Evolutionary conservation across 352 stramenopile species (phyloP).

Genomic region (Globisporangium sylvaticum): DNA sequence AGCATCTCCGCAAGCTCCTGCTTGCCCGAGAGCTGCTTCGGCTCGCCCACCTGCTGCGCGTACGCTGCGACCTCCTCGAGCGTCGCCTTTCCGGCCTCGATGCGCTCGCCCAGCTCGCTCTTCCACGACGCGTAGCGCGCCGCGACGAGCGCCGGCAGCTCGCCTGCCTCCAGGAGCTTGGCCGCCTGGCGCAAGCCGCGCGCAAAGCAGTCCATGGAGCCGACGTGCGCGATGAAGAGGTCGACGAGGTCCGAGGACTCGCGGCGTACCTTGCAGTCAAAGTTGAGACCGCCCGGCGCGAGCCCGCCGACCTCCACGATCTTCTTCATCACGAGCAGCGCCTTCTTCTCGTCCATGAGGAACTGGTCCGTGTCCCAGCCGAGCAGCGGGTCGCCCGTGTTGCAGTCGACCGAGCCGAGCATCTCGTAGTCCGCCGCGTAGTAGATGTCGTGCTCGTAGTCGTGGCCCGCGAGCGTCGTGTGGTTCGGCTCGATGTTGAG

Average conservation of each 20-base stretch:
- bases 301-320: slow-evolving; percentile 77
- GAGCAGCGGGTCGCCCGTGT: slow-evolving; percentile 57
- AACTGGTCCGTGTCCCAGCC: slow-evolving; percentile 84
- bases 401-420: slow-evolving; percentile 85
- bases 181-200: slow-evolving; percentile 64
- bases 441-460: slow-evolving; percentile 84
- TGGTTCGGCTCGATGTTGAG: slow-evolving; percentile 90
- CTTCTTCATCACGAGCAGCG: slow-evolving; percentile 69
- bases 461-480: slow-evolving; percentile 80
- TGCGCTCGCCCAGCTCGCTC: slow-evolving; percentile 44
- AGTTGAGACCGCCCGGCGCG: slow-evolving; percentile 74
- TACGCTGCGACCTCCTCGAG: slow-evolving; percentile 59
- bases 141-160: slow-evolving; percentile 42
- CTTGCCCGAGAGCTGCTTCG: slow-evolving; percentile 55
- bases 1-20: slow-evolving; percentile 78
- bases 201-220: slow-evolving; percentile 84
- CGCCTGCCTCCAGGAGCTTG: slow-evolving; percentile 58
- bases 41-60: slow-evolving; percentile 47
- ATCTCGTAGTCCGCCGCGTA: slow-evolving; percentile 66
- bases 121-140: slow-evolving; percentile 72
- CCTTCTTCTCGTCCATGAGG: slow-evolving; percentile 74
- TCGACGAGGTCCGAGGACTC: slow-evolving; percentile 77
- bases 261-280: slow-evolving; percentile 81
- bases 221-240: slow-evolving; percentile 85
- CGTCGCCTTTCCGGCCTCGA: slow-evolving; percentile 58